Evolutionary conservation across 2,329 filamentous ascomycete genomes (phyloP).

Genomic region (Alternaria conjuncta): DNA sequence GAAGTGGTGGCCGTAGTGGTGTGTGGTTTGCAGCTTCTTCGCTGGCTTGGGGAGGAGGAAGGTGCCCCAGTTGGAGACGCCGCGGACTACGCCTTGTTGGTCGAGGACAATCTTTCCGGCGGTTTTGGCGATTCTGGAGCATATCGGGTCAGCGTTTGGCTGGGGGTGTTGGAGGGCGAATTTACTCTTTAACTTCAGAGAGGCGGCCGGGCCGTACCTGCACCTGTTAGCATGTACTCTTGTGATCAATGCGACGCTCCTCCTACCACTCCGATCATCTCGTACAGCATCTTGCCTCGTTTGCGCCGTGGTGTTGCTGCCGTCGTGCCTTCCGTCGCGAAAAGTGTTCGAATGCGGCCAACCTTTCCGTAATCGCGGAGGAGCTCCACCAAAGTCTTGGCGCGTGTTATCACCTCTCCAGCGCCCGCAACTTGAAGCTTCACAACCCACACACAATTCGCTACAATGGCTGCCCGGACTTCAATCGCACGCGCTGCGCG

Average conservation of each 20-base stretch:
- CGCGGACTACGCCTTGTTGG: constrained; percentile 86
- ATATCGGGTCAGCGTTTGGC: constrained; percentile 1
- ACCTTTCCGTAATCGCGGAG: constrained; percentile 22
- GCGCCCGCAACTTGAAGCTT: neutral
- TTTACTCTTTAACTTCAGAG: constrained; percentile 91
- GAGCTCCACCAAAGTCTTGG: constrained; percentile 13
- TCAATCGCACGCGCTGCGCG: constrained; percentile 42
- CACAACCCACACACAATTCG: neutral
- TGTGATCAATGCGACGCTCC: neutral
- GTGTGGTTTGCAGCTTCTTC: constrained; percentile 80
- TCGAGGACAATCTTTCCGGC: constrained; percentile 83
- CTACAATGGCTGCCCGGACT: constrained; percentile 46
- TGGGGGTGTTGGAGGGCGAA: constrained; percentile 17
- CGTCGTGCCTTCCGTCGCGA: constrained; percentile 24
- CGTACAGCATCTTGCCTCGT: constrained; percentile 79
- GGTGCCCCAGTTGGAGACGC: constrained; percentile 92
- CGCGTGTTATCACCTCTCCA: constrained; percentile 9
- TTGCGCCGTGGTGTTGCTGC: constrained; percentile 5
- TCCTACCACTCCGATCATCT: constrained; percentile 92
- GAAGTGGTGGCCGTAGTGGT: constrained; percentile 93
- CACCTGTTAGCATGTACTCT: neutral
- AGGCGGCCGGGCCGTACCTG: constrained; percentile 93
- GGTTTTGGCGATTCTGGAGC: constrained; percentile 79
- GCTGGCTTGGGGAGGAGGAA: constrained; percentile 83
- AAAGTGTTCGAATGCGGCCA: constrained; percentile 29